Evolutionary conservation across 2,329 filamentous ascomycete species (phyloP).

Genomic region (Blastomyces parvus): DNA sequence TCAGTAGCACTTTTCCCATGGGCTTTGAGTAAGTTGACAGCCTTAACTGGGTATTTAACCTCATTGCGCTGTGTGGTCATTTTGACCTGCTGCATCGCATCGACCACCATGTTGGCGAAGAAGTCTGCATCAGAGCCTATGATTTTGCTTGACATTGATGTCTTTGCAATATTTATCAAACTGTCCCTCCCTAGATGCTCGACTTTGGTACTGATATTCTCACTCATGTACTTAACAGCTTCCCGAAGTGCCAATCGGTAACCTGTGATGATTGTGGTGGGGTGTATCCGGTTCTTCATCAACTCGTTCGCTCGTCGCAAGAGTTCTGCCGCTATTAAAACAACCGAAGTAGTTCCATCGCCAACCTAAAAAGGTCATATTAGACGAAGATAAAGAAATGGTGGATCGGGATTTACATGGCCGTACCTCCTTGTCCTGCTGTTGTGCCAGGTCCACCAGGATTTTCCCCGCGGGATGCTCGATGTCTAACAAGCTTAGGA

Average conservation of each 20-base stretch:
- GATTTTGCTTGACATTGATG: conserved; percentile 98
- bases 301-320: conserved; percentile 90
- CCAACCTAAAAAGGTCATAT: conserved; percentile 51
- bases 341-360: conserved; percentile 95
- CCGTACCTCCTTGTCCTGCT: conserved; percentile 82
- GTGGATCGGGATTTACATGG: background rate
- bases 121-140: conserved; percentile 94
- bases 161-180: conserved; percentile 90
- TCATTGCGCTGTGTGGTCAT: conserved; percentile 83
- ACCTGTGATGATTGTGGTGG: conserved; percentile 97
- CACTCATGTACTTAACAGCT: conserved; percentile 97
- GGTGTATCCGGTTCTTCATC: conserved; percentile 99
- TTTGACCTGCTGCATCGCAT: conserved; percentile 93
- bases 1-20: conserved; percentile 84
- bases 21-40: conserved; percentile 96
- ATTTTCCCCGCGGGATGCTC: conserved; percentile 98
- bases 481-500: conserved; percentile 87
- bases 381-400: background rate
- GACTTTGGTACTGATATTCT: conserved; percentile 94
- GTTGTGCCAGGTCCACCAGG: conserved; percentile 89
- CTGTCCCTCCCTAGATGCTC: conserved; percentile 84
- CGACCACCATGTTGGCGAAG: conserved; percentile 94
- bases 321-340: conserved; percentile 92
- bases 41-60: conserved; percentile 95
- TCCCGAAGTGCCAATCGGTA: conserved; percentile 92